Conservation (phyloP, 1,284 basidiomycete species). For the Phlebopus sp. region DNA sequence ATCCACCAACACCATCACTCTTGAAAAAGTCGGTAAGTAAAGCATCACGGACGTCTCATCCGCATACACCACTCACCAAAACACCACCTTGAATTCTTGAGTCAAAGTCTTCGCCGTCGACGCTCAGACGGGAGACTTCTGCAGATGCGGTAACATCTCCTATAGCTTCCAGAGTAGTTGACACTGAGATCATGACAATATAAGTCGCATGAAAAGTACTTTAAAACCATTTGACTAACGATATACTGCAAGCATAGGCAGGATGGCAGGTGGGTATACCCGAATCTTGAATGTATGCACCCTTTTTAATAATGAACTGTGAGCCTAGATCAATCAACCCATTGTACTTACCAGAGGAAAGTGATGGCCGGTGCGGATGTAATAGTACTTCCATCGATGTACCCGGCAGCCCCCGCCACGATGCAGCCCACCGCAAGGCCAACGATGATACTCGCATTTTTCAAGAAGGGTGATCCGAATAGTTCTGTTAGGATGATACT, state of each 20-base stretch:
- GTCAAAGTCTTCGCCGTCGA: constrained; percentile 74
- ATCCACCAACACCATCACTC: constrained; percentile 73
- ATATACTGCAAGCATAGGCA: constrained; percentile 84
- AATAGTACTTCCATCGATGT: constrained; percentile 66
- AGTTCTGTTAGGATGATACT: constrained; percentile 76
- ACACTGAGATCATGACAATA: constrained; percentile 42
- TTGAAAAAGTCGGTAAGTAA: not conserved
- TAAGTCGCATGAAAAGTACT: not conserved
- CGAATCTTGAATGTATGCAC: constrained; percentile 77
- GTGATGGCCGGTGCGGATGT: constrained; percentile 68
- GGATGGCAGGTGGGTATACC: constrained; percentile 78
- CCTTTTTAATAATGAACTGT: constrained; percentile 37
- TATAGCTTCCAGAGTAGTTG: constrained; percentile 79
- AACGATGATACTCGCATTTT: constrained; percentile 75
- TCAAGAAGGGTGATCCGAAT: constrained; percentile 81
- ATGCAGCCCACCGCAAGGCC: constrained; percentile 76
- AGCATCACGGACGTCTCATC: not conserved
- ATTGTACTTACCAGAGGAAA: constrained; percentile 59
- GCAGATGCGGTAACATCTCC: constrained; percentile 85
- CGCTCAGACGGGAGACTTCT: constrained; percentile 72
- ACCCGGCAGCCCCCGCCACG: constrained; percentile 73
- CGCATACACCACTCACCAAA: constrained; percentile 47
- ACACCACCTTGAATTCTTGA: constrained; percentile 83
- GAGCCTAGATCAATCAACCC: not conserved
- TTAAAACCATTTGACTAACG: constrained; percentile 35